A percentile compares a stretch with the other conserved stretches of the same genome.
Conservation (phyloP, 495 filamentous ascomycete genomes). For the Neurospora cerealis region DNA sequence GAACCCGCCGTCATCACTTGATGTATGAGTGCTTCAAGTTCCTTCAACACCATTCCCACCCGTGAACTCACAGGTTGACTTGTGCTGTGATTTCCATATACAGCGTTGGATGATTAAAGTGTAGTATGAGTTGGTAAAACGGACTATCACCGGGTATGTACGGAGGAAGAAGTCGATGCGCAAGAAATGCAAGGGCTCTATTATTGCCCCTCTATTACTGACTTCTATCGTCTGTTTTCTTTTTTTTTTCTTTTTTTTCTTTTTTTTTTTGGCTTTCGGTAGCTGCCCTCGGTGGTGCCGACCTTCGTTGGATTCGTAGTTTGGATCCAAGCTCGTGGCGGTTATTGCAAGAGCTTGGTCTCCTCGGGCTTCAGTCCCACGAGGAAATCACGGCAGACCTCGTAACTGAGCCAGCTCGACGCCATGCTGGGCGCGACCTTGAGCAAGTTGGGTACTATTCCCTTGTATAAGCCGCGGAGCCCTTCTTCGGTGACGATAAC, state of each 20-base stretch:
- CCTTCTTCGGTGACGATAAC: conserved; percentile 72
- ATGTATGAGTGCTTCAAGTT: not conserved
- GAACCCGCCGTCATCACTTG: not conserved
- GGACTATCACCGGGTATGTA: not conserved
- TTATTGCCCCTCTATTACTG: not conserved
- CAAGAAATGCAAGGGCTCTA: not conserved
- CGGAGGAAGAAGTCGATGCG: not conserved
- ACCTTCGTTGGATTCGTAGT: not conserved
- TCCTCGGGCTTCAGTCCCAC: conserved; percentile 43
- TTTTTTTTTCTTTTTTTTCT: too few relatives aligned
- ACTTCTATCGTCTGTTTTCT: not conserved
- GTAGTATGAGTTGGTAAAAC: not conserved
- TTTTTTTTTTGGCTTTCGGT: not conserved
- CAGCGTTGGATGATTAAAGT: not conserved
- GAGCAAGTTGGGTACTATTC: conserved; percentile 83
- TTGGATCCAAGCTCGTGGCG: not conserved
- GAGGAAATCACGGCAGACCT: conserved; percentile 81
- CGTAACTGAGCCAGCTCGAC: conserved; percentile 94
- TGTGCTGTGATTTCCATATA: not conserved
- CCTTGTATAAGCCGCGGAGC: conserved; percentile 71
- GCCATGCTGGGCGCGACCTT: conserved; percentile 99
- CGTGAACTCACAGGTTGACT: not conserved
- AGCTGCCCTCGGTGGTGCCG: not conserved
- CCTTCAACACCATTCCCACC: not conserved
- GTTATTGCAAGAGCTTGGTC: conserved; percentile 18